These are phyloP conservation scores for Hansenula lynferdii DNA, from an alignment of 1,139 yeast genomes.

Conservation along the genomic window DNA sequence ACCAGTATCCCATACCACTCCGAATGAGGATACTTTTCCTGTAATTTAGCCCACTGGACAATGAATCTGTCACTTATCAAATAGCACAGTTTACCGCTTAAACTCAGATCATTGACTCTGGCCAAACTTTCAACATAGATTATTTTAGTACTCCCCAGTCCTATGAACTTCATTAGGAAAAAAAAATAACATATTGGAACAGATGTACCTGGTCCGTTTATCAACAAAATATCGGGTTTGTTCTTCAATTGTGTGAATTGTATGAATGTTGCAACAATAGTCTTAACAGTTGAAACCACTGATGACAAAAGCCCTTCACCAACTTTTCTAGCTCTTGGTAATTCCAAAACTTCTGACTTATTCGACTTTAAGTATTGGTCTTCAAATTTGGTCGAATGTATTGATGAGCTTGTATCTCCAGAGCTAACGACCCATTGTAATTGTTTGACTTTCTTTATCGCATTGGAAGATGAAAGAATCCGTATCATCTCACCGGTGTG, in stretches of 20 bases:
- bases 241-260: constrained; percentile 4
- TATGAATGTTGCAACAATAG: background rate
- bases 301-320: constrained; percentile 59
- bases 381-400: constrained; percentile 42
- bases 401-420: constrained; percentile 56
- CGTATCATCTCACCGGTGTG: constrained; percentile 95
- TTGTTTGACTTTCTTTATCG: constrained; percentile 20
- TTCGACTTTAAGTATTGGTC: constrained; percentile 17
- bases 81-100: constrained; percentile 67
- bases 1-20: constrained; percentile 79
- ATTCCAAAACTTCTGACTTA: constrained; percentile 25
- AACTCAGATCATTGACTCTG: constrained; percentile 68
- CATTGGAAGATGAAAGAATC: constrained; percentile 40
- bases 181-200: constrained; percentile 61
- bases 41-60: constrained; percentile 86
- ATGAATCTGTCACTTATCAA: constrained; percentile 73
- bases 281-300: constrained; percentile 41
- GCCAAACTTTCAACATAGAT: constrained; percentile 88
- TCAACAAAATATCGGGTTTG: constrained; percentile 50
- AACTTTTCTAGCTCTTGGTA: constrained; percentile 76
- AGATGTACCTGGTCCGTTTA: constrained; percentile 95
- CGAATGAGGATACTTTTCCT: constrained; percentile 48
- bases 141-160: constrained; percentile 51
- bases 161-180: constrained; percentile 38
- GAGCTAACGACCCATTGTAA: constrained; percentile 32